A percentile compares a stretch with the other conserved stretches of the same genome.
These are phyloP conservation scores for Talaromyces sp. DNA, from an alignment of 2,329 filamentous ascomycete species.

Conservation along the genomic window DNA sequence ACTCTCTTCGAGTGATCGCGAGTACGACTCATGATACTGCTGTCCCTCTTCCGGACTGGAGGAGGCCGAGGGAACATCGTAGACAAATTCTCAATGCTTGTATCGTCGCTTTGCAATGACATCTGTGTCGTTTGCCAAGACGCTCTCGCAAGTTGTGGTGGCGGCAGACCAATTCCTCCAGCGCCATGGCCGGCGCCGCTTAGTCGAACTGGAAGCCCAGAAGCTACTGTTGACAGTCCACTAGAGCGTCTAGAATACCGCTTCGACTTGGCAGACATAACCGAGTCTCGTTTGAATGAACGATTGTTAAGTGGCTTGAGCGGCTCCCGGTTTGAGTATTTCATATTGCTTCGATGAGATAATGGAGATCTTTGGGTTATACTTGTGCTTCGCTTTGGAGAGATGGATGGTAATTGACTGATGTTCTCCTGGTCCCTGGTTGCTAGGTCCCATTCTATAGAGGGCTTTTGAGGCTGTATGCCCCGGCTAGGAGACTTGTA, in stretches of 20 bases:
- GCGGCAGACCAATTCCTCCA: slow-evolving; percentile 32
- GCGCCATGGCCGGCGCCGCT: slow-evolving; percentile 39
- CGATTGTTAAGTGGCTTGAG: slow-evolving; percentile 30
- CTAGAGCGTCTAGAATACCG: slow-evolving; percentile 33
- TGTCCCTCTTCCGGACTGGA: slow-evolving; percentile 20
- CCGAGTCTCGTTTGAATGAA: slow-evolving; percentile 30
- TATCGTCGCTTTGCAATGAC: slow-evolving; percentile 31
- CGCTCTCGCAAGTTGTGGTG: slow-evolving; percentile 26
- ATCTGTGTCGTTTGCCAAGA: slow-evolving; percentile 34
- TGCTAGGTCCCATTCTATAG: slow-evolving; percentile 24
- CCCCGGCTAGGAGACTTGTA: background rate
- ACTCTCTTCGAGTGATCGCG: slow-evolving; percentile 20
- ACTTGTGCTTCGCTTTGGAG: slow-evolving; percentile 22
- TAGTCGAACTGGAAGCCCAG: slow-evolving; percentile 32
- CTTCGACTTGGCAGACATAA: slow-evolving; percentile 29
- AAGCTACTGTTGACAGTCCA: slow-evolving; percentile 30
- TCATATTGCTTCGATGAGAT: slow-evolving; percentile 22
- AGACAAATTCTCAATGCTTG: slow-evolving; percentile 27
- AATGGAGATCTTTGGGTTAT: slow-evolving; percentile 24
- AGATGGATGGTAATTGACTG: slow-evolving; percentile 14
- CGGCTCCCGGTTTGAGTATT: slow-evolving; percentile 28
- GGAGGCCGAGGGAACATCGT: slow-evolving; percentile 32
- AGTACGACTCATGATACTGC: slow-evolving; percentile 18
- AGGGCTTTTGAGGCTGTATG: slow-evolving; percentile 19
- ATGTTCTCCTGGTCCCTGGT: slow-evolving; percentile 17